Percentiles rank a stretch among this genome's conserved stretches.
These are phyloP conservation scores for Glaciozyma antarctica DNA, from an alignment of 768 basidiomycete species.

Conservation along the genomic window DNA sequence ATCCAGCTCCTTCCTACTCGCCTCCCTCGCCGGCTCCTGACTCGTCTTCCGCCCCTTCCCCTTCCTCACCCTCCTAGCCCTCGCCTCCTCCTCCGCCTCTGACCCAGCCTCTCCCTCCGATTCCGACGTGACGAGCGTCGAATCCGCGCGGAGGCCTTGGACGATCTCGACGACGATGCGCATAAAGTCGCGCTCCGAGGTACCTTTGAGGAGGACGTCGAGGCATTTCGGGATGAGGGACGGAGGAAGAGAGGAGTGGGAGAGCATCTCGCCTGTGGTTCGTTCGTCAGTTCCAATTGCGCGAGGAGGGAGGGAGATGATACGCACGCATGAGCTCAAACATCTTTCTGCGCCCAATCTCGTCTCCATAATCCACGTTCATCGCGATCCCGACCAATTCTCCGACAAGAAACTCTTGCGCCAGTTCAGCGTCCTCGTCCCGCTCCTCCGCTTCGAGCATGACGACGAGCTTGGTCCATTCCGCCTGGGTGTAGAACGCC, in stretches of 20 bases:
- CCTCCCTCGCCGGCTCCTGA: slow-evolving; percentile 40
- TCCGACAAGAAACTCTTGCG: slow-evolving; percentile 59
- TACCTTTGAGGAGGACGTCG: slow-evolving; percentile 65
- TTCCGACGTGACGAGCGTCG: slow-evolving; percentile 31
- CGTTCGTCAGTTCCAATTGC: not conserved
- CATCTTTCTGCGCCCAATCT: slow-evolving; percentile 81
- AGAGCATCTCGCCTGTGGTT: slow-evolving; percentile 65
- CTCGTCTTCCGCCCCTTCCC: not conserved
- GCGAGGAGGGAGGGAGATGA: not conserved
- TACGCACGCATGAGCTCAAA: slow-evolving; percentile 69
- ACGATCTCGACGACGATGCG: slow-evolving; percentile 80
- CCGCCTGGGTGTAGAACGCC: slow-evolving; percentile 61
- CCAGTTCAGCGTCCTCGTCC: slow-evolving; percentile 43
- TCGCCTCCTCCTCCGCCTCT: slow-evolving; percentile 5
- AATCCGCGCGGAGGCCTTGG: slow-evolving; percentile 54
- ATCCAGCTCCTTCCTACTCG: slow-evolving; percentile 56
- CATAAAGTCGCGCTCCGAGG: slow-evolving; percentile 73
- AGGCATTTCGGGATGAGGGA: slow-evolving; percentile 62
- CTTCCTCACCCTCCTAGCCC: slow-evolving; percentile 4
- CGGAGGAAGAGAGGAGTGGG: slow-evolving; percentile 59
- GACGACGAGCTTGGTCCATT: slow-evolving; percentile 58
- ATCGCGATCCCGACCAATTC: slow-evolving; percentile 72
- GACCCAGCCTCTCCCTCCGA: slow-evolving; percentile 34
- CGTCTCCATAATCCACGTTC: slow-evolving; percentile 80
- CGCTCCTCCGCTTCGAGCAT: slow-evolving; percentile 37